Base-by-base conservation (phyloP, 2,329 filamentous ascomycete genomes). In the Exophiala sp. region DNA sequence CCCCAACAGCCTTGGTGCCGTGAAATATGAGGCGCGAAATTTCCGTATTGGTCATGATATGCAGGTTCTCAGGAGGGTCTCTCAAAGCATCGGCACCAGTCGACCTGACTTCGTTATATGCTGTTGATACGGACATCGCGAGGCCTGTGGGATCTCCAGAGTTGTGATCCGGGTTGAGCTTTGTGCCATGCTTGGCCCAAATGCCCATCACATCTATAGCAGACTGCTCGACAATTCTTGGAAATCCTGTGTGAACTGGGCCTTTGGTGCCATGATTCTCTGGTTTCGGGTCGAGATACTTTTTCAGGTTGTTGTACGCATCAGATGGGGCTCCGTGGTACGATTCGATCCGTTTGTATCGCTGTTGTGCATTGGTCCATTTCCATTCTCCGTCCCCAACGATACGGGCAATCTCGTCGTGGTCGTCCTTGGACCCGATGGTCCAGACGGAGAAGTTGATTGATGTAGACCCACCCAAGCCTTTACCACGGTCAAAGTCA, bases 141-240 rank as follows among this genome's bases (percentile, higher is more conserved):
- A 84, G 75, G 3, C 83, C 83, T 29, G 84, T 70, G 0, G 79
- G 80, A 61, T 84, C 74, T 0, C 82, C 82, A 6, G 76, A 78
- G 57, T 85, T 84, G 36, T 80, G 73, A 58, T 84, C 81, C 0
- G 71, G 70, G 55, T 84, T 84, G 14, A 75, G 58, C 0, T 73
- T 68, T 34, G 77, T 70, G 0, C 80, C 80, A 20, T 73, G 71
- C 35, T 78, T 65, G 53, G 78, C 71, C 38, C 79, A 78, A 5
- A 74, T 65, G 54, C 80, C 74, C 39, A 79, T 64, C 32, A 78
- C 60, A 0, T 69, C 68, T 5, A 69, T 63, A 2, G 82, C 55
- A 50, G 80, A 78, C 16, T 66, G 68, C 63, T 83, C 79, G 71
- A 73, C 79, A 53, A 77, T 71, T 1, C 64, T 58, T 2, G 75